phyloP scores from a whole-genome alignment of 192 early-diverging fungal species.

The Thamnidium elegans region DNA sequence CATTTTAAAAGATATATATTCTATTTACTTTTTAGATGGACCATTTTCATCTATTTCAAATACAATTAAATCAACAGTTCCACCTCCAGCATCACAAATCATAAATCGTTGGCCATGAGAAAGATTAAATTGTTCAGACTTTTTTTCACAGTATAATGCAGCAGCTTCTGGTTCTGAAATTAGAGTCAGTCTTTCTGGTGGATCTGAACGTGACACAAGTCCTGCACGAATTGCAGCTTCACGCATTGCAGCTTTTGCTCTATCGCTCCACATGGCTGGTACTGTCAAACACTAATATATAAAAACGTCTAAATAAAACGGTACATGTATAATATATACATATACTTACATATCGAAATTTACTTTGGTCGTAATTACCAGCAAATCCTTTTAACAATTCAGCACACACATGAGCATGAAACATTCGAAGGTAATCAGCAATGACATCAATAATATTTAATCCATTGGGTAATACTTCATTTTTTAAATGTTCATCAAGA shows the following conservation, averaged over 20 bases:
- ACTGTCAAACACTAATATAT: slow-evolving; percentile 44
- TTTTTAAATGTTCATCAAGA: slow-evolving; percentile 45
- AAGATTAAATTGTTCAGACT: slow-evolving; percentile 43
- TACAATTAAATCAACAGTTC: slow-evolving; percentile 53
- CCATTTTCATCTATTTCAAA: slow-evolving; percentile 30
- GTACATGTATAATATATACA: not conserved
- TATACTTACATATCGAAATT: slow-evolving; percentile 41
- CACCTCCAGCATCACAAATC: slow-evolving; percentile 54
- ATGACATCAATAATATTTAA: slow-evolving; percentile 52
- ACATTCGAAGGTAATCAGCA: slow-evolving; percentile 52
- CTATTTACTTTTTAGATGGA: slow-evolving; percentile 11
- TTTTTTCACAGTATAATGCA: slow-evolving; percentile 48
- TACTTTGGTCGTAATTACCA: slow-evolving; percentile 45
- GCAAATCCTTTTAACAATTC: slow-evolving; percentile 50
- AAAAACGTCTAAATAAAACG: not conserved
- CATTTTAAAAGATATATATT: not conserved
- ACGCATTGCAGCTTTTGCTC: slow-evolving; percentile 46
- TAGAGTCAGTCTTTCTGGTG: slow-evolving; percentile 37
- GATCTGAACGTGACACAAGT: slow-evolving; percentile 40
- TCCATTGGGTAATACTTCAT: slow-evolving; percentile 42
- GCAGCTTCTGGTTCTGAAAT: slow-evolving; percentile 44
- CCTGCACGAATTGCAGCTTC: slow-evolving; percentile 46
- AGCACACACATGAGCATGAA: slow-evolving; percentile 45
- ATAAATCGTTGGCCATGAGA: slow-evolving; percentile 43
- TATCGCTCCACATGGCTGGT: slow-evolving; percentile 50